These are phyloP conservation scores for Dothistroma pini DNA, from an alignment of 2,329 filamentous ascomycete genomes.

Conservation along the genomic window DNA sequence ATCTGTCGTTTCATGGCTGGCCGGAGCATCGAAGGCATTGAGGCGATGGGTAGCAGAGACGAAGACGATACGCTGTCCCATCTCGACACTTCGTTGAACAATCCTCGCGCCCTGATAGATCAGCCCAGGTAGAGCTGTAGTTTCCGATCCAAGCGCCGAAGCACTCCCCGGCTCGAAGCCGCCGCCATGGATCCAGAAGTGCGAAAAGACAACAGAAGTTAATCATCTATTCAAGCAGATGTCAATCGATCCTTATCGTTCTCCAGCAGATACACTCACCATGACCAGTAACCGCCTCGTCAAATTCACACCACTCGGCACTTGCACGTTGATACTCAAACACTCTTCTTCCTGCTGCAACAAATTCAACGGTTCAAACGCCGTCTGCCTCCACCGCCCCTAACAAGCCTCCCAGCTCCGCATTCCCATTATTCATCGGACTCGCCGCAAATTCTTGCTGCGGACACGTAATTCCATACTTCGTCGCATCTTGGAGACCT, in stretches of 20 bases:
- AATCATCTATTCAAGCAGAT: no score
- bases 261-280: conserved; percentile 45
- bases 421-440: not conserved
- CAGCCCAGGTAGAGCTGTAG: conserved; percentile 22
- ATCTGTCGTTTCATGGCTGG: conserved; percentile 27
- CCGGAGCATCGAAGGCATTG: conserved; percentile 32
- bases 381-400: conserved; percentile 10
- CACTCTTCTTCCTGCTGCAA: conserved; percentile 12
- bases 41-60: conserved; percentile 49
- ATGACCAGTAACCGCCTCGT: conserved; percentile 38
- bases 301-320: conserved; percentile 4
- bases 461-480: conserved; percentile 11
- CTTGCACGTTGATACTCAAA: conserved; percentile 11
- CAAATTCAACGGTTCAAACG: conserved; percentile 3
- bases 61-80: conserved; percentile 60
- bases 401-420: conserved; percentile 9
- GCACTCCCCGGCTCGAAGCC: conserved; percentile 38
- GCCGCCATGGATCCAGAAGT: conserved; percentile 35
- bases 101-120: conserved; percentile 41
- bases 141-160: conserved; percentile 2
- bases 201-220: not conserved
- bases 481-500: conserved; percentile 9
- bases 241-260: not conserved
- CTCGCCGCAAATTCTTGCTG: conserved; percentile 9
- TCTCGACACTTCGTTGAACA: conserved; percentile 39